Conservation (phyloP, 768 basidiomycete genomes). For the Suillus subalutaceus region DNA sequence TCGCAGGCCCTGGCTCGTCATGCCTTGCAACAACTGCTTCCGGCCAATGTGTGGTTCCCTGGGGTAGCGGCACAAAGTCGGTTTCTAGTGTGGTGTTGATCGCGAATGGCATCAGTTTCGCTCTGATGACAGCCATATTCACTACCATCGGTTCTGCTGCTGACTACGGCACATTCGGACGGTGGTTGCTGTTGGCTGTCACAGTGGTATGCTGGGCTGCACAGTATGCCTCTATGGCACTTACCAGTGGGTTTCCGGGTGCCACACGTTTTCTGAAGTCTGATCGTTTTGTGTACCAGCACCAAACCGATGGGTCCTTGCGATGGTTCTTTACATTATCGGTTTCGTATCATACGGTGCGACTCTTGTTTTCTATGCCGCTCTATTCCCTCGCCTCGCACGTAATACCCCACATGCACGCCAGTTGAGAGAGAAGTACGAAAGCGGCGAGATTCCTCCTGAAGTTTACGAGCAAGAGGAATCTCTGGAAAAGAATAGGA, state of each 20-base stretch:
- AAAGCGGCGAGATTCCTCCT: conserved; percentile 56
- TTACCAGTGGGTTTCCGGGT: conserved; percentile 57
- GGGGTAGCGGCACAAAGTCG: conserved; percentile 72
- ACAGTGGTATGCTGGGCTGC: conserved; percentile 81
- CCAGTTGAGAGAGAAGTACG: conserved; percentile 54
- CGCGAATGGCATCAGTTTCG: conserved; percentile 76
- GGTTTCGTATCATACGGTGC: conserved; percentile 82
- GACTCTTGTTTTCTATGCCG: conserved; percentile 80
- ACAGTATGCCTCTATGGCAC: conserved; percentile 75
- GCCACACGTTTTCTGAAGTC: no score
- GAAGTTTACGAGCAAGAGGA: conserved; percentile 77
- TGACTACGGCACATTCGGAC: conserved; percentile 56
- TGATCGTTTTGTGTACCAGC: conserved; percentile 36
- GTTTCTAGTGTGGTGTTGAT: conserved; percentile 79
- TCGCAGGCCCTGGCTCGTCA: conserved; percentile 68
- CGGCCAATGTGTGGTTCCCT: conserved; percentile 78
- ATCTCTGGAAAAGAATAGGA: conserved; percentile 80
- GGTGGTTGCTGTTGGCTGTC: conserved; percentile 72
- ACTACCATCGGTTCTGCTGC: conserved; percentile 65
- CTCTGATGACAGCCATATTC: conserved; percentile 80
- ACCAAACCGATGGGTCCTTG: conserved; percentile 70
- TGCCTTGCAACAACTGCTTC: conserved; percentile 61
- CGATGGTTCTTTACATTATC: conserved; percentile 80
- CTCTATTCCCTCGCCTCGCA: conserved; percentile 78
- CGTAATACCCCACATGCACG: conserved; percentile 72